These are phyloP conservation scores for Tulasnella sp. DNA, from an alignment of 768 basidiomycete genomes.

Conservation along the genomic window DNA sequence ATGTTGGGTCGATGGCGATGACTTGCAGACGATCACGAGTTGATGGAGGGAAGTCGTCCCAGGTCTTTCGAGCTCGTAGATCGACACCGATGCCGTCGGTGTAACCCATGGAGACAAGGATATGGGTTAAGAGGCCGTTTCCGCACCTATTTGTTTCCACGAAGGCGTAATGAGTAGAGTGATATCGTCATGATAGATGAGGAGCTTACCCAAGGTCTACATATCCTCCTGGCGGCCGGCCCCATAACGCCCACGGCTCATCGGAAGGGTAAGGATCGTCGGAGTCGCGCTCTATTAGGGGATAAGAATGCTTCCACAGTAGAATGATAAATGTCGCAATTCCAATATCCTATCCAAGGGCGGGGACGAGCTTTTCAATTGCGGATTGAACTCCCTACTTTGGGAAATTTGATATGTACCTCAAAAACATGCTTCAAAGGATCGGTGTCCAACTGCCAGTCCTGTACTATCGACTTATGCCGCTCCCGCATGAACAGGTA, in stretches of 20 bases:
- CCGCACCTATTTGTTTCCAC: conserved; percentile 51
- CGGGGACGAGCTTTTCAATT: background rate
- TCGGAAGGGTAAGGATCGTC: conserved; percentile 22
- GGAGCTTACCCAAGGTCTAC: conserved; percentile 74
- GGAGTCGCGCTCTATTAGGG: conserved; percentile 18
- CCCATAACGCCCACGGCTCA: conserved; percentile 66
- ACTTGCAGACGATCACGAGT: conserved; percentile 57
- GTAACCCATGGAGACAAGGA: conserved; percentile 77
- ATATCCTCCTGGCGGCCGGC: conserved; percentile 74
- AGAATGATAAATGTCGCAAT: conserved; percentile 90
- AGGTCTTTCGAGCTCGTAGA: conserved; percentile 73
- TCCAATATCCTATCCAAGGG: conserved; percentile 63
- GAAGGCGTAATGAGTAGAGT: background rate
- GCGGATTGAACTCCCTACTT: background rate
- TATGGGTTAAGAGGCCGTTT: conserved; percentile 86
- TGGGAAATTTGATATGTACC: conserved; percentile 31
- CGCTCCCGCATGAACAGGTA: conserved; percentile 81
- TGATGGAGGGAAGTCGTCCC: conserved; percentile 58
- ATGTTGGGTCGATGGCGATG: conserved; percentile 57
- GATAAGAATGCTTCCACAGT: conserved; percentile 73
- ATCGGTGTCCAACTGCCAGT: conserved; percentile 76
- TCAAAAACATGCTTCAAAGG: conserved; percentile 87
- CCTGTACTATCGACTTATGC: conserved; percentile 61
- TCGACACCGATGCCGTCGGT: conserved; percentile 67
- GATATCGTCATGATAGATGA: background rate